Evolutionary conservation across 2,329 filamentous ascomycete genomes (phyloP).

Genomic region (Blastomyces gilchristii): DNA sequence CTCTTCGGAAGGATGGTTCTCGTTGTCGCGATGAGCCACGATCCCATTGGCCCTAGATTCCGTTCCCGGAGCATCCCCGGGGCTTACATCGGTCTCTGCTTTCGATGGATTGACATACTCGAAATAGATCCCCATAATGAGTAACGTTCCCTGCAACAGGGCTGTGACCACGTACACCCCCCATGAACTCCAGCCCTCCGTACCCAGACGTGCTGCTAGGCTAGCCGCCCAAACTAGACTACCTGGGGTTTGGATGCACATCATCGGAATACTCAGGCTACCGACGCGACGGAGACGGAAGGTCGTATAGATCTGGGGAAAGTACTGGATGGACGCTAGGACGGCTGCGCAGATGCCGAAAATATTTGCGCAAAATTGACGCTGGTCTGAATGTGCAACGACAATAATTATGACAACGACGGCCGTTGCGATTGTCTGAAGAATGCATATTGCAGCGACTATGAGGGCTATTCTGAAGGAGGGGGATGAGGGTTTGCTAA

Average conservation of each 20-base stretch:
- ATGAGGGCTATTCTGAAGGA: constrained; percentile 66
- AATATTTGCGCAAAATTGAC: constrained; percentile 73
- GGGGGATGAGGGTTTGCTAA: constrained; percentile 39
- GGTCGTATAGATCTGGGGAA: constrained; percentile 91
- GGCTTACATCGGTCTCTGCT: constrained; percentile 19
- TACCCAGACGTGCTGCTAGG: constrained; percentile 66
- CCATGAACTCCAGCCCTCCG: constrained; percentile 90
- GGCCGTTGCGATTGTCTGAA: constrained; percentile 63
- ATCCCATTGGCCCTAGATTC: neutral
- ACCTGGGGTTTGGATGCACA: constrained; percentile 94
- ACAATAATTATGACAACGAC: constrained; percentile 54
- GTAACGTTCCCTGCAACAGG: constrained; percentile 66
- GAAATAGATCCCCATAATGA: constrained; percentile 73
- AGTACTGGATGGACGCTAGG: constrained; percentile 79
- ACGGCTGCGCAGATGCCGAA: constrained; percentile 69
- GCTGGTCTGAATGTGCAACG: constrained; percentile 53
- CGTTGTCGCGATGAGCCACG: constrained; percentile 1
- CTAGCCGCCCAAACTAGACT: constrained; percentile 83
- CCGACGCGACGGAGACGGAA: constrained; percentile 75
- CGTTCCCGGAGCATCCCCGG: neutral
- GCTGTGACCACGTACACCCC: constrained; percentile 83
- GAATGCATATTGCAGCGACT: constrained; percentile 61
- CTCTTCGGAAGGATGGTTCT: constrained; percentile 14
- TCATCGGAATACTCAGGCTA: constrained; percentile 91
- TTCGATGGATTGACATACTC: constrained; percentile 41